Evolutionary conservation across 306 rosid genomes (phyloP), one percentile per base, ranked within the genome.

Genomic region (Begonia loranthoides): DNA sequence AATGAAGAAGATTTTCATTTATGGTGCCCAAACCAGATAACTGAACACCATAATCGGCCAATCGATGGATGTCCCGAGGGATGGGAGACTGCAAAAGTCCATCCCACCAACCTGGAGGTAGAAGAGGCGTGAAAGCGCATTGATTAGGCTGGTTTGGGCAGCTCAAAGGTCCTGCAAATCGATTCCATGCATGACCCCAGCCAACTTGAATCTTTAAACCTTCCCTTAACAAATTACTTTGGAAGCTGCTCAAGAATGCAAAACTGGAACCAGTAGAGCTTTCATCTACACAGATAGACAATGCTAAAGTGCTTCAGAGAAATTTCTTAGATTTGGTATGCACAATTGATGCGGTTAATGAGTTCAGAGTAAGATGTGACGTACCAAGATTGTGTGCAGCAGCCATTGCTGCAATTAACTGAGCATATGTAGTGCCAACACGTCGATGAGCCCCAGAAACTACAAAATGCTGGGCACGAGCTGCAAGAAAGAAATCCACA

Each of bases 121-220:
- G 95, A 70, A 89, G 66, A 10, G 97, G 90, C 0, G 97, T 79
- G 65, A 70, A 68, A n/a, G 95, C 87, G 41, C 97, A 89, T 63
- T 89, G 97, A 41, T 61, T 57, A 2, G 59, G 61, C 71, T 89
- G 97, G 57, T 63, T 63, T 33, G n/a, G 72, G 60, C 95, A 89
- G 68, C 97, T 78, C 41, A 89, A 71, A 6, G 86, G 76, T 45
- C 97, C 97, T 2, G 90, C 85, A 64, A 70, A 89, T 68, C 97
- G 72, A 81, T 85, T 89, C 97, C 97, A 89, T 9, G 76, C 89
- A 67, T 89, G 97, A 22, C 97, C 97, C 97, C 97, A 89, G 44
- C 97, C 97, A 41, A 85, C 66, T 66, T 89, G 97, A 52, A 79
- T 75, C 74, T 76, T 82, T 19, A 89, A 63, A 54, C 97, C 97